Base-by-base conservation (phyloP, 1,284 basidiomycete genomes). In the Cryptococcus floricola region DNA sequence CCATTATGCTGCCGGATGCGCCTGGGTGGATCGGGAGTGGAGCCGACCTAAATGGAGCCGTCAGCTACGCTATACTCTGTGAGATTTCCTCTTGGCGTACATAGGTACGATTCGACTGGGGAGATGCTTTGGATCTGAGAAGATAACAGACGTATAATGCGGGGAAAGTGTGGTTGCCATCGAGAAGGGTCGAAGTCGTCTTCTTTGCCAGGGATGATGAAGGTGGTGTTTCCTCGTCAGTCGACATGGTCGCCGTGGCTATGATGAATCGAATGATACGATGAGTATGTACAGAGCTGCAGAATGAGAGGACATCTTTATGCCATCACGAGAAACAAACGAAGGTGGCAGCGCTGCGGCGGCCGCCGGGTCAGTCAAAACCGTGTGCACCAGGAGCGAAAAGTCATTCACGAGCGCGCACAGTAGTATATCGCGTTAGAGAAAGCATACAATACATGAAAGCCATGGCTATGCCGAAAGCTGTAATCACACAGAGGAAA, bases 101-200 rank as follows among this genome's bases (percentile, higher is more conserved):
- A 61, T 79, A 89, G 78, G 85, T 84, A 16, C 68, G 52, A 49
- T 81, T 83, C 0, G 85, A 81, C 23, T 77, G 77, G 0, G 81
- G 80, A 0, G 80, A 82, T 19, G 83, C 79, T 4, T 83, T 70
- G 1, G 87, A 89, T 64, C 87, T 86, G 12, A 95, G 80, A 0
- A 94, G 81, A 73, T 95, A 95, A 75, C 91, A 94, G 1, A 88
- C 88, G 70, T 95, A 95, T 73, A 94, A 91, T 0, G 83, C 74
- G 1, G 91, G 88, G 60, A 87, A 85, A 2, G 77, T 72, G 68
- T 89, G 88, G 34, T 82, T 79, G 10, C 76, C 69, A 38, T 78
- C 65, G 18, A 77, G 63, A n/a, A 81, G 56, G 3, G 78, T 75
- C 12, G 77, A 78, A n/a, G 57, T 65, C 6, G 69, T 63, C 49